Percentiles rank a stretch among this genome's conserved stretches.
Evolutionary conservation across 2,329 filamentous ascomycete genomes (phyloP).

Genomic region (Diplocarpon rosae): DNA sequence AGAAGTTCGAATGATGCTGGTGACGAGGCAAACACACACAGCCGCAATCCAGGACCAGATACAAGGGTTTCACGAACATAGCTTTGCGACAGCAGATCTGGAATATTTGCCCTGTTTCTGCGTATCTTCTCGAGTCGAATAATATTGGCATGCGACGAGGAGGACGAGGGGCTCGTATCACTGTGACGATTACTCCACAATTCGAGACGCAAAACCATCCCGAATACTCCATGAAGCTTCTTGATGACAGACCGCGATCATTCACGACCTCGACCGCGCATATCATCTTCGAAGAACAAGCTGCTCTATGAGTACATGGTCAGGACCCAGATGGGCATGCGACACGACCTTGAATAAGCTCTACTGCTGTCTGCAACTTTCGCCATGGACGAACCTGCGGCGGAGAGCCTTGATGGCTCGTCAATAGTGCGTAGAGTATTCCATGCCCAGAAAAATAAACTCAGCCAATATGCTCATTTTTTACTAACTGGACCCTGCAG

Average conservation of each 20-base stretch:
- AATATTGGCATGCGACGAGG: too few relatives aligned
- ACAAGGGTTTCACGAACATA: neutral
- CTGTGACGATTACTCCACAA: conserved; percentile 1
- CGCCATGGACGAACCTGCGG: conserved; percentile 34
- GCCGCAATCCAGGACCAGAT: too few relatives aligned
- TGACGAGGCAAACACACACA: neutral
- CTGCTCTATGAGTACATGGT: conserved; percentile 11
- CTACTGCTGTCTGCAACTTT: conserved; percentile 9
- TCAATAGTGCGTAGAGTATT: conserved; percentile 51
- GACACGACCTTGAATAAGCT: conserved; percentile 7
- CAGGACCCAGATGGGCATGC: conserved; percentile 16
- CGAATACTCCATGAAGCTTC: conserved; percentile 3
- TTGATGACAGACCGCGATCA: conserved; percentile 7
- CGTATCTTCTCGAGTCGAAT: neutral
- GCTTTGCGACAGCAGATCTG: neutral
- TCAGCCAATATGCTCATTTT: neutral
- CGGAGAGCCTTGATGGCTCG: conserved; percentile 61
- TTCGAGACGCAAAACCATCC: conserved; percentile 6
- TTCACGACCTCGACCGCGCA: neutral
- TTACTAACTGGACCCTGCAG: conserved; percentile 32
- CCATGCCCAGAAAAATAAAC: neutral
- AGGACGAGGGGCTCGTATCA: neutral
- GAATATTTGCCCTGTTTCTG: neutral
- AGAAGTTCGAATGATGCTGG: neutral
- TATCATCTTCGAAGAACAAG: neutral